Evolutionary conservation across 495 filamentous ascomycete genomes (phyloP), one percentile per base, ranked within the genome.

Genomic region (Penicillium coffeae): DNA sequence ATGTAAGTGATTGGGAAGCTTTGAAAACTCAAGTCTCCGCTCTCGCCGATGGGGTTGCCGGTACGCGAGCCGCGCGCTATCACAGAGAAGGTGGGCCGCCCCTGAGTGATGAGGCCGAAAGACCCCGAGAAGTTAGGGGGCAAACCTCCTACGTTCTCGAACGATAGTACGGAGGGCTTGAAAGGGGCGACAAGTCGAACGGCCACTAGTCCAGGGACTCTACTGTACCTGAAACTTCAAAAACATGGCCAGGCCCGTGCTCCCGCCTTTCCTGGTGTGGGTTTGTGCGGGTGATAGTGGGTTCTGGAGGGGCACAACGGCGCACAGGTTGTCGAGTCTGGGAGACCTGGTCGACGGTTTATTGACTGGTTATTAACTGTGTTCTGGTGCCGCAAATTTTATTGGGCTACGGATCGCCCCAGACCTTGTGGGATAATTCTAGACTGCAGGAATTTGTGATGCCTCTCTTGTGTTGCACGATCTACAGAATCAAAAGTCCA

Each of bases 151-250:
- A n/a, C n/a, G n/a, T n/a, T n/a, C n/a, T n/a, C n/a, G n/a, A 30
- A 30, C 10, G 25, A 30, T 30, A 30, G 25, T 4, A 5, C 25
- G 25, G 25, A 30, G 25, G 25, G 10, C 25, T 5, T 30, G 25
- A 30, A 10, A 4, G 5, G 5, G 25, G 25, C 25, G 25, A 10
- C 25, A 5, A 30, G 25, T 30, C 10, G 25, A 4, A 4, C 25
- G 25, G 25, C 25, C 5, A 10, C 25, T 30, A 30, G 25, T 30
- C 10, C 25, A 30, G 25, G 25, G 25, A 4, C 25, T 30, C 56
- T 51, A n/a, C n/a, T n/a, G n/a, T 55, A 62, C 35, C 21, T 64
- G 65, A 62, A 66, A 66, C 60, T 53, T 59, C 66, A 58, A 48
- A 42, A 62, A 52, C 39, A 21, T 55, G 65, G 62, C 58, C 57